Conservation (phyloP, 805 yeast species). For the Metschnikowia noctiluminum region DNA sequence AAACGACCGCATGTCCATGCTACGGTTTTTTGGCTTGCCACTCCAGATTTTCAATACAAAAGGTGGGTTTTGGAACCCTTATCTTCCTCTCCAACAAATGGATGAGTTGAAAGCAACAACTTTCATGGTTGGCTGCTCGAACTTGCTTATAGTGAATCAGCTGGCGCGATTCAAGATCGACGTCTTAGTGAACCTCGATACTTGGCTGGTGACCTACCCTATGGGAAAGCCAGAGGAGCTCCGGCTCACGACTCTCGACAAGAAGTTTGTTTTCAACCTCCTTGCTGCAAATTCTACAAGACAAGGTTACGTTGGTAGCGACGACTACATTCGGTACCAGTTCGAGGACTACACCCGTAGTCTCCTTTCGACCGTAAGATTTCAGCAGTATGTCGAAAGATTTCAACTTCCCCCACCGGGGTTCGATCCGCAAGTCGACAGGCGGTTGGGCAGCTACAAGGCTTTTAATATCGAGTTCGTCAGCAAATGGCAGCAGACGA, state of each 20-base stretch:
- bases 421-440: constrained; percentile 20
- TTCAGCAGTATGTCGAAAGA: constrained; percentile 50
- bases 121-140: constrained; percentile 84
- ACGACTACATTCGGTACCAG: constrained; percentile 81
- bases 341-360: constrained; percentile 90
- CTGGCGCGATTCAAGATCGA: constrained; percentile 59
- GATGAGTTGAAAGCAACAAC: constrained; percentile 66
- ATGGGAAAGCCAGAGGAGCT: constrained; percentile 32
- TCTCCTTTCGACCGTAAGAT: constrained; percentile 68
- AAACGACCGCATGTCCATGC: constrained; percentile 71
- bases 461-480: constrained; percentile 34
- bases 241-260: constrained; percentile 49
- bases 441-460: constrained; percentile 25
- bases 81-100: constrained; percentile 89
- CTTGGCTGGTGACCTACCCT: constrained; percentile 45
- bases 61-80: constrained; percentile 89
- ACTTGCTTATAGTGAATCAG: constrained; percentile 70
- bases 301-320: constrained; percentile 43
- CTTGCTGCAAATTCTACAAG: constrained; percentile 36
- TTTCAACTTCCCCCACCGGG: constrained; percentile 43
- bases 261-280: constrained; percentile 67
- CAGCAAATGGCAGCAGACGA: constrained; percentile 31
- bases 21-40: constrained; percentile 84
- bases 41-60: constrained; percentile 73
- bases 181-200: constrained; percentile 69